Evolutionary conservation across 108 stramenopile genomes (phyloP).

Genomic region (Parmales sp.): DNA sequence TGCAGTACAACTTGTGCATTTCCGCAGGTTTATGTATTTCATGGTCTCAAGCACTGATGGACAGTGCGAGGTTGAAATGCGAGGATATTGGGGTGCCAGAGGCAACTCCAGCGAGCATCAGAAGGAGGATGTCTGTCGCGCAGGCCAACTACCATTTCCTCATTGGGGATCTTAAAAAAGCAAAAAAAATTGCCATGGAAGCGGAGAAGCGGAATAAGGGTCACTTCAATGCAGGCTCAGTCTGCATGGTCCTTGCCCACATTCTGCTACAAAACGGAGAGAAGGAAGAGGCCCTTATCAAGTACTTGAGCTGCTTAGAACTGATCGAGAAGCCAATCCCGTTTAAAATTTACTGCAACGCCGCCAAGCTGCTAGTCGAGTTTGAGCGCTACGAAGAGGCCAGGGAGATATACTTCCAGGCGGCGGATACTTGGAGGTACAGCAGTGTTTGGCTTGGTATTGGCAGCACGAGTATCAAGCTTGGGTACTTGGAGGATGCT

Average conservation of each 20-base stretch:
- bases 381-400: neutral
- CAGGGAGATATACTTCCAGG: neutral
- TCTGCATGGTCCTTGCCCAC: neutral
- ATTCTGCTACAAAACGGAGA: neutral
- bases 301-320: neutral
- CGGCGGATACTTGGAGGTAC: slow-evolving; percentile 5
- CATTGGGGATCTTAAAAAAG: neutral
- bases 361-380: neutral
- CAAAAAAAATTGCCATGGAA: neutral
- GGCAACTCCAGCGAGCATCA: no score
- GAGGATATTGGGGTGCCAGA: neutral
- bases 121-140: no score
- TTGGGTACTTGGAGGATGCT: neutral
- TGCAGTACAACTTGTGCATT: neutral
- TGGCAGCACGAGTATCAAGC: slow-evolving; percentile 1
- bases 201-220: neutral
- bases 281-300: neutral
- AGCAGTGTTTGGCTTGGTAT: neutral
- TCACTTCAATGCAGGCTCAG: no score
- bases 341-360: neutral
- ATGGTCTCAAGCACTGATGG: neutral
- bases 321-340: neutral
- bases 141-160: neutral
- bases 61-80: neutral
- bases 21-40: neutral